Evolutionary conservation across 306 rosid species (phyloP).

Genomic region (Boehmeria nivea): DNA sequence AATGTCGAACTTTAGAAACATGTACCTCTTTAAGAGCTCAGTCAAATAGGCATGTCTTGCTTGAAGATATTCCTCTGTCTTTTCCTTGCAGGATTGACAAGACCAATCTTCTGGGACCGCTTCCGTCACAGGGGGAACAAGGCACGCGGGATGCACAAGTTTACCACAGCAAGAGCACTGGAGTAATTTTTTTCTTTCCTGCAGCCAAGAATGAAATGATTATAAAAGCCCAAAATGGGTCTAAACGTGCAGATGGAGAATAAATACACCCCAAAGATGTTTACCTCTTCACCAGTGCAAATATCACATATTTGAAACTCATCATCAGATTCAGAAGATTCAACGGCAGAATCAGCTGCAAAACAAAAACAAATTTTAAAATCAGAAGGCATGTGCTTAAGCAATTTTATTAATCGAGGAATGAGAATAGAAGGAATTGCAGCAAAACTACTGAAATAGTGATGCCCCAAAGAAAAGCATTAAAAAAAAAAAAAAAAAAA

Average conservation of each 20-base stretch:
- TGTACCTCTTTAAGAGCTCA: conserved; percentile 73
- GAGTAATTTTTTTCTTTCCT: conserved; percentile 84
- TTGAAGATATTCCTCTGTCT: conserved; percentile 85
- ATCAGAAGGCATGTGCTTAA: background rate
- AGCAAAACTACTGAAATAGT: too few species aligned
- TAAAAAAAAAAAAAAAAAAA: too few species aligned
- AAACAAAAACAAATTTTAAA: conserved; percentile 16
- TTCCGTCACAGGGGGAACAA: conserved; percentile 79
- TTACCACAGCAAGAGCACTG: conserved; percentile 88
- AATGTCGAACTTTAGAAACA: conserved; percentile 14
- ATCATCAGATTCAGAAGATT: conserved; percentile 87
- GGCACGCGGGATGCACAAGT: conserved; percentile 77
- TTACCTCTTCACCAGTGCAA: conserved; percentile 82
- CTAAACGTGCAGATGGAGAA: conserved; percentile 4
- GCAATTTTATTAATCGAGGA: background rate
- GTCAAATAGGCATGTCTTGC: conserved; percentile 60
- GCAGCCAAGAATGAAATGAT: conserved; percentile 21
- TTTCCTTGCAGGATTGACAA: conserved; percentile 83
- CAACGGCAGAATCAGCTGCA: conserved; percentile 91
- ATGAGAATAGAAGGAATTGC: background rate
- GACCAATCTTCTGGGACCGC: conserved; percentile 79
- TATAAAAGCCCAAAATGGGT: conserved; percentile 8
- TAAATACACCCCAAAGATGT: background rate
- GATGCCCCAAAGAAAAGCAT: too few species aligned
- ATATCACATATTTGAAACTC: conserved; percentile 96